Percentiles rank a stretch among this genome's conserved stretches.
Conservation (phyloP, 495 filamentous ascomycete genomes). For the Tuber aestivum region DNA sequence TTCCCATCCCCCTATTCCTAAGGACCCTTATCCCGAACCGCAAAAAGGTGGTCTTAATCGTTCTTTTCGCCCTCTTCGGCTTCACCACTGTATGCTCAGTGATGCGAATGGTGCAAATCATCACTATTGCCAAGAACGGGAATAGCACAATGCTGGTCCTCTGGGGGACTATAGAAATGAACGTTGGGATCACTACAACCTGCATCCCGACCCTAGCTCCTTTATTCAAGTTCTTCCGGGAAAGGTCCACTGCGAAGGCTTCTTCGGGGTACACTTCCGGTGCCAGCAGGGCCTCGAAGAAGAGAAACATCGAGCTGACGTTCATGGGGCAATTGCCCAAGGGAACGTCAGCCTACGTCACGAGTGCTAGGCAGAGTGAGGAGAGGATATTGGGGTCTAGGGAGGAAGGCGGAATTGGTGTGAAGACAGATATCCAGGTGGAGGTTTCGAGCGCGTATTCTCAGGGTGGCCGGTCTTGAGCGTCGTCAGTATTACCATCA, state of each 20-base stretch:
- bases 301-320: slow-evolving; percentile 23
- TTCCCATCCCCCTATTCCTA: slow-evolving; percentile 53
- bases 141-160: slow-evolving; percentile 56
- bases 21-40: slow-evolving; percentile 49
- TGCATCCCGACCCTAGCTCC: slow-evolving; percentile 33
- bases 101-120: slow-evolving; percentile 53
- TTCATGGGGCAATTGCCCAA: slow-evolving; percentile 22
- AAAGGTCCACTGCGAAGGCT: slow-evolving; percentile 19
- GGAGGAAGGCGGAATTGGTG: slow-evolving; percentile 23
- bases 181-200: slow-evolving; percentile 47
- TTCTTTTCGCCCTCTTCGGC: slow-evolving; percentile 54
- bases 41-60: slow-evolving; percentile 52
- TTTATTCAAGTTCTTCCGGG: slow-evolving; percentile 33
- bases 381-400: slow-evolving; percentile 22
- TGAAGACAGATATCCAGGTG: slow-evolving; percentile 36
- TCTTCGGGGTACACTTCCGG: slow-evolving; percentile 24
- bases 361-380: slow-evolving; percentile 11
- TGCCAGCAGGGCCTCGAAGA: slow-evolving; percentile 13
- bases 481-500: neutral
- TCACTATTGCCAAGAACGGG: slow-evolving; percentile 51
- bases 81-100: slow-evolving; percentile 57
- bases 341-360: slow-evolving; percentile 26
- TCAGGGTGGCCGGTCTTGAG: slow-evolving; percentile 8
- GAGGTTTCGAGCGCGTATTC: slow-evolving; percentile 28
- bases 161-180: slow-evolving; percentile 57